Percentiles rank a stretch among this genome's conserved stretches.
Conservation (phyloP, 1,284 basidiomycete genomes). For the Cryptococcus hybrid region DNA sequence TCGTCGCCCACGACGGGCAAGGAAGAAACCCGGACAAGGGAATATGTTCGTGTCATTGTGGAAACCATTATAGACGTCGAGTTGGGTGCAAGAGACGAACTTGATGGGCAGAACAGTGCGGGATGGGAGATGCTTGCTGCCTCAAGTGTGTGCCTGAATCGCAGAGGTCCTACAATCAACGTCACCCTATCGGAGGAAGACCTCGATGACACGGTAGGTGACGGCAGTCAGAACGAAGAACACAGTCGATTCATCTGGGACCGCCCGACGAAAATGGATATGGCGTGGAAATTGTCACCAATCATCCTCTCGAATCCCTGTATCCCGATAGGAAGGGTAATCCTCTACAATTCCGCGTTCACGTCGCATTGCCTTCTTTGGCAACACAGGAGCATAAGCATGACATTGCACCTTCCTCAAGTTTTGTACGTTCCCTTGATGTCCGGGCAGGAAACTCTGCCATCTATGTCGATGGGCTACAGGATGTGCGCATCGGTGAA, state of each 20-base stretch:
- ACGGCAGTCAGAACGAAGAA: neutral
- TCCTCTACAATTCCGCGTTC: constrained; percentile 12
- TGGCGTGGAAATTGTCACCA: constrained; percentile 14
- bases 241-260: neutral
- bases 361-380: constrained; percentile 10
- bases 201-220: neutral
- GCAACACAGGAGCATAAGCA: no score
- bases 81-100: neutral
- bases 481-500: neutral
- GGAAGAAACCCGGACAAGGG: constrained; percentile 1
- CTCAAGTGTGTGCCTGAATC: constrained; percentile 8
- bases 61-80: constrained; percentile 12
- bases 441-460: constrained; percentile 2
- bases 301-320: neutral
- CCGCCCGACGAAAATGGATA: neutral
- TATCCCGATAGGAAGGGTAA: neutral
- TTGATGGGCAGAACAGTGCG: constrained; percentile 1
- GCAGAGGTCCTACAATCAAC: no score
- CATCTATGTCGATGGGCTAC: constrained; percentile 7
- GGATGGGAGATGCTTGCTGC: constrained; percentile 14
- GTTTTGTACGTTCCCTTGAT: constrained; percentile 4
- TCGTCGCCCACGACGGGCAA: neutral
- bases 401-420: neutral
- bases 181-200: neutral
- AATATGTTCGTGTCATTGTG: constrained; percentile 14